These are phyloP conservation scores for Aspergillus neotritici DNA, from an alignment of 2,329 filamentous ascomycete genomes.

Conservation along the genomic window DNA sequence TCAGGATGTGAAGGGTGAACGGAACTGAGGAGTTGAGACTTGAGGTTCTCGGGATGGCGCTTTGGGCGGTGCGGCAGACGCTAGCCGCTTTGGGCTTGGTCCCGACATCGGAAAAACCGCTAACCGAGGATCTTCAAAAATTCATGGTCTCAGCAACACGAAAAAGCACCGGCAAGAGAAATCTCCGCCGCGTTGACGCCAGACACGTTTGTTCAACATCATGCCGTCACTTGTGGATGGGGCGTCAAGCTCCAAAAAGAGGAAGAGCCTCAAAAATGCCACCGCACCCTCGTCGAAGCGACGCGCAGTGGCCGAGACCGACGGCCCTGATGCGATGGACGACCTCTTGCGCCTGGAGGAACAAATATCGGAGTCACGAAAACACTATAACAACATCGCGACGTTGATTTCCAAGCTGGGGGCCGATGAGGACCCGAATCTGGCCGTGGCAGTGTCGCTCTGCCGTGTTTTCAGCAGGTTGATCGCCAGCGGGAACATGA, in stretches of 20 bases:
- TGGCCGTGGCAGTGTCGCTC: constrained; percentile 70
- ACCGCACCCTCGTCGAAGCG: constrained; percentile 38
- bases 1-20: constrained; percentile 36
- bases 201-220: constrained; percentile 14
- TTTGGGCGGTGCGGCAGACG: constrained; percentile 33
- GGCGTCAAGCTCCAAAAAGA: constrained; percentile 32
- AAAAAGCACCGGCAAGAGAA: constrained; percentile 1
- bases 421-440: constrained; percentile 50
- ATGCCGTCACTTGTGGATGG: constrained; percentile 26
- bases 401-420: constrained; percentile 60
- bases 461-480: constrained; percentile 82
- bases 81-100: constrained; percentile 29
- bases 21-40: constrained; percentile 33
- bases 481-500: constrained; percentile 66
- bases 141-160: constrained; percentile 10
- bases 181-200: constrained; percentile 1
- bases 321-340: constrained; percentile 51
- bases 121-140: constrained; percentile 28
- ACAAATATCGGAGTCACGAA: constrained; percentile 76
- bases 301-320: constrained; percentile 44
- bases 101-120: constrained; percentile 28
- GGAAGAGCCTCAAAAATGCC: constrained; percentile 34
- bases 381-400: constrained; percentile 87
- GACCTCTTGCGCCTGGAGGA: constrained; percentile 71
- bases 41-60: constrained; percentile 36